These are phyloP conservation scores for Dryas alaskensis DNA, from an alignment of 306 rosid genomes.

Conservation along the genomic window DNA sequence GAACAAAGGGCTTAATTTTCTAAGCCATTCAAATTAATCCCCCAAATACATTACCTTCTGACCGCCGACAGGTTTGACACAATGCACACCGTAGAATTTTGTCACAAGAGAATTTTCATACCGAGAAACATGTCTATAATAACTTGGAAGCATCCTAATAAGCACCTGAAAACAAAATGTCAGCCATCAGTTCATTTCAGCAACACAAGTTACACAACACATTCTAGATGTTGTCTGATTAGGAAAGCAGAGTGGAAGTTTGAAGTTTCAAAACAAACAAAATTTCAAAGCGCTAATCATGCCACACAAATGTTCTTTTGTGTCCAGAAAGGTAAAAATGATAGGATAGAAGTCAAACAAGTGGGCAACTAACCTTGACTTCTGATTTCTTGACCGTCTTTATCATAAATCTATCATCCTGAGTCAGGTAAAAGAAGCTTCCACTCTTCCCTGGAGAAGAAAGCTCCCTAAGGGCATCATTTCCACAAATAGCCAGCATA, in stretches of 20 bases:
- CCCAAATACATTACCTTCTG: conserved; percentile 59
- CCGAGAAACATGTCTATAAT: conserved; percentile 58
- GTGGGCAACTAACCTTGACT: conserved; percentile 72
- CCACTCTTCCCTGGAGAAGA: conserved; percentile 98
- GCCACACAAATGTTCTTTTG: background rate
- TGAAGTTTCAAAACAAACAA: background rate
- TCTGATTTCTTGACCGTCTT: conserved; percentile 94
- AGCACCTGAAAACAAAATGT: conserved; percentile 61
- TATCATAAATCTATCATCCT: conserved; percentile 91
- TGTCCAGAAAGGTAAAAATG: background rate
- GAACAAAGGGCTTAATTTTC: background rate
- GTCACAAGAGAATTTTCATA: conserved; percentile 90
- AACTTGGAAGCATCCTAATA: conserved; percentile 86
- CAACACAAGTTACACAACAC: background rate
- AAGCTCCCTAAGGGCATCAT: conserved; percentile 90
- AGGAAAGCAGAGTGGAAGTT: background rate
- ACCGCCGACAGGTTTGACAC: conserved; percentile 93
- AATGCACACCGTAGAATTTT: conserved; percentile 89
- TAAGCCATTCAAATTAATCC: background rate
- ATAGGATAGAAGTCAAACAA: conserved; percentile 22
- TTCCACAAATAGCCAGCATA: conserved; percentile 90
- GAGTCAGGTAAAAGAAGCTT: conserved; percentile 86
- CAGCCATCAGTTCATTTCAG: conserved; percentile 15
- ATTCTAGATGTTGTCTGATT: background rate
- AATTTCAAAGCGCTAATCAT: background rate